These are phyloP conservation scores for Termitomyces sp. DNA, from an alignment of 768 basidiomycete genomes.

Conservation along the genomic window DNA sequence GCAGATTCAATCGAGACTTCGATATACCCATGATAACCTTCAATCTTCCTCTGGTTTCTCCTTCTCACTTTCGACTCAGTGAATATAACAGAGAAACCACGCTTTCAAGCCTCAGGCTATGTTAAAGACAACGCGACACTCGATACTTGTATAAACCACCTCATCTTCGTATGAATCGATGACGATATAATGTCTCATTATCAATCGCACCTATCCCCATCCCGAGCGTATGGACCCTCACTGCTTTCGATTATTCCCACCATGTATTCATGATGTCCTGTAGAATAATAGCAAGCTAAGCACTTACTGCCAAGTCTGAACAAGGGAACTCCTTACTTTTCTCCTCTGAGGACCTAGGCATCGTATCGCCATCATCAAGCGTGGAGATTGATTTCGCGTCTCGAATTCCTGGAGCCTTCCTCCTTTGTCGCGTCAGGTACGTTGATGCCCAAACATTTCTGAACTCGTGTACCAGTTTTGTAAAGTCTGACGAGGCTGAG, in stretches of 20 bases:
- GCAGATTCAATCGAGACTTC: not conserved
- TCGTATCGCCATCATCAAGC: not conserved
- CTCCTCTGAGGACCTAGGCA: not conserved
- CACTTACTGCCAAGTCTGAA: not conserved
- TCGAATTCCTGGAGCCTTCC: not conserved
- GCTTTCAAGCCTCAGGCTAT: no score
- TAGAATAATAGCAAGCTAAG: not conserved
- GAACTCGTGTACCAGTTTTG: not conserved
- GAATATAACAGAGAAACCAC: no score
- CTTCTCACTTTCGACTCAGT: not conserved
- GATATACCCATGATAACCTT: not conserved
- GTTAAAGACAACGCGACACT: no score
- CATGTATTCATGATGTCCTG: not conserved
- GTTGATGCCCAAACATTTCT: not conserved
- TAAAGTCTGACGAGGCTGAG: not conserved
- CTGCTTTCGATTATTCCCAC: not conserved
- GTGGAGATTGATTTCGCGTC: no score
- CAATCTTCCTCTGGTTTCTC: constrained; percentile 1
- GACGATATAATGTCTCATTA: no score
- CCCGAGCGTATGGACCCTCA: not conserved
- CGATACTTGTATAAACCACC: no score
- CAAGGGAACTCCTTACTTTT: not conserved
- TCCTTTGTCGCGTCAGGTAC: not conserved
- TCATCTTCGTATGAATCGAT: not conserved
- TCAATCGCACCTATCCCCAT: not conserved